phyloP scores from a whole-genome alignment of 768 basidiomycete genomes.

The Clathrus columnatus region DNA sequence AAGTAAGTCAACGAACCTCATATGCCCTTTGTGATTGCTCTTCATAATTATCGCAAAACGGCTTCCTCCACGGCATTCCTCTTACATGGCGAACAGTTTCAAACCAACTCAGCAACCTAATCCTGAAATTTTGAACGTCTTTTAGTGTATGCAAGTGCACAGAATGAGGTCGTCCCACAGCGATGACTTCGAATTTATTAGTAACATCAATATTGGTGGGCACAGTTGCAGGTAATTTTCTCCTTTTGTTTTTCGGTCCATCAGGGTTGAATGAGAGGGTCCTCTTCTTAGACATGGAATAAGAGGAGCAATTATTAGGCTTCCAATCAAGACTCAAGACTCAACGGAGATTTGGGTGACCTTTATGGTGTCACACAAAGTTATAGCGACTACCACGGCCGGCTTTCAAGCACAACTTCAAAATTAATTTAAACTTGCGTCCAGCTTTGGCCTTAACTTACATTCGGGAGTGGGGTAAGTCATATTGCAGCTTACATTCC shows the following conservation, averaged over 20 bases:
- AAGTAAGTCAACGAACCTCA: slow-evolving; percentile 47
- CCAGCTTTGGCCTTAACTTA: too few species aligned
- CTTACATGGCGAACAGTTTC: slow-evolving; percentile 52
- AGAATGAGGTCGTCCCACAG: not conserved
- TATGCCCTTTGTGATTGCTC: slow-evolving; percentile 82
- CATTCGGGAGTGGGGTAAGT: too few species aligned
- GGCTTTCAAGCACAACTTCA: too few species aligned
- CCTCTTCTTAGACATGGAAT: not conserved
- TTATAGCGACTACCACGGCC: too few species aligned
- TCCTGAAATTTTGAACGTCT: slow-evolving; percentile 26
- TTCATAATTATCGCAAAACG: slow-evolving; percentile 45
- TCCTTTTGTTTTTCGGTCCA: not conserved
- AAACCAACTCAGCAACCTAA: slow-evolving; percentile 63
- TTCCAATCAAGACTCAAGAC: too few species aligned
- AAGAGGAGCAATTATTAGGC: too few species aligned
- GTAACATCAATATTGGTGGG: not conserved
- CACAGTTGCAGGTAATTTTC: not conserved
- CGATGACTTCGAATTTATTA: not conserved
- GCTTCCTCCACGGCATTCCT: slow-evolving; percentile 90
- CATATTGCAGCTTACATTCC: too few species aligned
- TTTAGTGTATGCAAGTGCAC: not conserved
- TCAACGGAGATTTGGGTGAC: too few species aligned
- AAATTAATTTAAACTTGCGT: too few species aligned
- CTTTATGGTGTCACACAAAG: too few species aligned
- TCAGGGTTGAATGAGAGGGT: not conserved